Percentiles rank a stretch among this genome's conserved stretches.
These are phyloP conservation scores for Fusarium falciforme DNA, from an alignment of 2,329 filamentous ascomycete species.

Conservation along the genomic window DNA sequence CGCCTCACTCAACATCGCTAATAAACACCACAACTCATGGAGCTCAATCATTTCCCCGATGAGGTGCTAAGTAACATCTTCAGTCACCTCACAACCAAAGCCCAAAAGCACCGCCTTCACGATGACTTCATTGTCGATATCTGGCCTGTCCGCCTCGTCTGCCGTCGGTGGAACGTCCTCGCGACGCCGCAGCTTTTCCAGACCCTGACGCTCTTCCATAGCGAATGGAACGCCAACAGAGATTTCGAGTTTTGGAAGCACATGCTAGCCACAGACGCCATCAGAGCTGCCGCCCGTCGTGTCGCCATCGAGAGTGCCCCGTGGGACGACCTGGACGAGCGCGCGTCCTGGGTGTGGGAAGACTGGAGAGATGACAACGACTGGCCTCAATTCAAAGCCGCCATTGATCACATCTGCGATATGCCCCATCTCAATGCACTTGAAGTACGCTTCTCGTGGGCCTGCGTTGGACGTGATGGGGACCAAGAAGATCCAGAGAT, in stretches of 20 bases:
- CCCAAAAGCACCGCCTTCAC: not conserved
- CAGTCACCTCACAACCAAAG: not conserved
- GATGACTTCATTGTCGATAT: fast-evolving
- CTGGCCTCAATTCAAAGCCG: not conserved
- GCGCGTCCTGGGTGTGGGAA: not conserved
- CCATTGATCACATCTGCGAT: not conserved
- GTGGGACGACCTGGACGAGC: not conserved
- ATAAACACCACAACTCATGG: not conserved
- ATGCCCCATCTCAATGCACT: slow-evolving; percentile 1
- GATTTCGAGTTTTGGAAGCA: not conserved
- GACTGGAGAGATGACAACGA: not conserved
- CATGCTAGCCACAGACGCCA: not conserved
- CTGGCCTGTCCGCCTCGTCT: slow-evolving; percentile 16
- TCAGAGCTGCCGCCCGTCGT: not conserved
- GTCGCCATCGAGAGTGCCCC: slow-evolving; percentile 12
- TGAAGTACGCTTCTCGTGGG: not conserved
- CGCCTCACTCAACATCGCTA: too few relatives aligned
- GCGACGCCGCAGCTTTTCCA: slow-evolving; percentile 1
- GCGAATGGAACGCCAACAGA: not conserved
- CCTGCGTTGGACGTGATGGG: not conserved
- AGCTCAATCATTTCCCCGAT: not conserved
- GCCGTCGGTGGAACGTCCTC: slow-evolving; percentile 17
- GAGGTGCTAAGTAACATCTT: slow-evolving; percentile 13
- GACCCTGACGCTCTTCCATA: not conserved
- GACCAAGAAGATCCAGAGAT: not conserved